Percentiles rank a stretch among this genome's conserved stretches.
phyloP scores from a whole-genome alignment of 2,329 filamentous ascomycete species.

The Pseudogymnoascus sp. region DNA sequence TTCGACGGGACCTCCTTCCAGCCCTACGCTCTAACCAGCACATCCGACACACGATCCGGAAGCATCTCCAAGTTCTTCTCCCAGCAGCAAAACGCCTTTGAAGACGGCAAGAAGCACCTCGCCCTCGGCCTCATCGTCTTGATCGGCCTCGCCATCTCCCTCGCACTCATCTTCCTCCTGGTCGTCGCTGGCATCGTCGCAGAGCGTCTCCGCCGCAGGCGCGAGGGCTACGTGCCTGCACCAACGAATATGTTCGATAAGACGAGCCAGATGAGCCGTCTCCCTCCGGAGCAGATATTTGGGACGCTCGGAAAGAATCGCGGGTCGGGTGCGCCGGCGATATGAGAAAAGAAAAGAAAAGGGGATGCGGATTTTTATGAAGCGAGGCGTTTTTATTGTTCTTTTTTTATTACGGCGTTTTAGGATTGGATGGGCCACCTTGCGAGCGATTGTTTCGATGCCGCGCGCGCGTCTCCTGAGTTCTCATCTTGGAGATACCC shows the following conservation, averaged over 20 bases:
- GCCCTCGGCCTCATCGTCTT: constrained; percentile 70
- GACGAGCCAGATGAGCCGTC: constrained; percentile 47
- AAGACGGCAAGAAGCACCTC: constrained; percentile 43
- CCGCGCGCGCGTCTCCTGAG: neutral
- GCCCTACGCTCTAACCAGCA: constrained; percentile 74
- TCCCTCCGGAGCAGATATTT: constrained; percentile 49
- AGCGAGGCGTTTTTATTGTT: neutral
- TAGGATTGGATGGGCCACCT: neutral
- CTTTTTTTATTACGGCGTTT: neutral
- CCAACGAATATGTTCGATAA: constrained; percentile 57
- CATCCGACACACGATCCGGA: constrained; percentile 53
- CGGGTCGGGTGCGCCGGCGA: neutral
- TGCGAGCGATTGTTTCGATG: neutral
- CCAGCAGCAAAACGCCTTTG: constrained; percentile 70
- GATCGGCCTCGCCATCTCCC: constrained; percentile 69
- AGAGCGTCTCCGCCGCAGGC: constrained; percentile 66
- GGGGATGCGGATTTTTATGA: neutral
- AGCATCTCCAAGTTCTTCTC: constrained; percentile 78
- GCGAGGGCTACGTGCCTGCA: constrained; percentile 73
- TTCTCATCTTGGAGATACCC: neutral
- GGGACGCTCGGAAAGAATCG: constrained; percentile 22
- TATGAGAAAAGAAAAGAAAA: neutral
- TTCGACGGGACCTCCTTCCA: constrained; percentile 74
- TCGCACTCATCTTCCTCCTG: constrained; percentile 68
- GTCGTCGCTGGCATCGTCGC: constrained; percentile 66